Evolutionary conservation across 345 rosid genomes (phyloP), one percentile per base, ranked within the genome.

Genomic region (Crucihimalaya himalaica): DNA sequence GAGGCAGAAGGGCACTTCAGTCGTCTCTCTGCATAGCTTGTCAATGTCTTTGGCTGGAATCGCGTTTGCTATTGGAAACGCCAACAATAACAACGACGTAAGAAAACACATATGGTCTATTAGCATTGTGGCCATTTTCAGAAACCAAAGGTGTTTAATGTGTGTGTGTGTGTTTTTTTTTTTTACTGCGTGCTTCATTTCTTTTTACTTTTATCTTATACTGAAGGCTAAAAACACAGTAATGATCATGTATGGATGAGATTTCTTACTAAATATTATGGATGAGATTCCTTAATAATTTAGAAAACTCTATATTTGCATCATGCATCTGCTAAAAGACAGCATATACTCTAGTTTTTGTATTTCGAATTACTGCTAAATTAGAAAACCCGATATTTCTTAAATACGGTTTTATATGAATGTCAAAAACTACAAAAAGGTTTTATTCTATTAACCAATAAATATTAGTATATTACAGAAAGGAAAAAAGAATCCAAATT

Each of bases 1-100:
- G 14, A 16, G 2, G 39, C 75, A 70, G 27, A 59, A 48, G 27
- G 46, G 5, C 1, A 23, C 7, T 5, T 71, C 52, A 23, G 23
- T 18, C 1, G 43, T 60, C 63, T 48, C 21, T 27, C 1, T 71
- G 68, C 75, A 71, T 9, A 71, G 9, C 2, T 37, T 40, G 9
- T 50, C n/a, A 10, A 71, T 8, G 4, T 50, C 68, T 32, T 5
- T 14, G 13, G 3, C 13, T 16, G 68, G 29, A 51, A 61, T 25
- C 8, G 75, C 68, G 45, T 71, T 71, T 71, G 76, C 18, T 37
- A 28, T 11, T 7, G 31, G 15, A 46, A 70, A 70, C 21, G 27
- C 12, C 0, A 47, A 5, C 14, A 57, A 10, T 1, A 58, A 25
- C 32, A 52, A 52, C 5, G 34, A 25, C 18, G 47, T 55, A 27